phyloP scores from a whole-genome alignment of 495 filamentous ascomycete genomes.

The Penicillium maclennaniae region DNA sequence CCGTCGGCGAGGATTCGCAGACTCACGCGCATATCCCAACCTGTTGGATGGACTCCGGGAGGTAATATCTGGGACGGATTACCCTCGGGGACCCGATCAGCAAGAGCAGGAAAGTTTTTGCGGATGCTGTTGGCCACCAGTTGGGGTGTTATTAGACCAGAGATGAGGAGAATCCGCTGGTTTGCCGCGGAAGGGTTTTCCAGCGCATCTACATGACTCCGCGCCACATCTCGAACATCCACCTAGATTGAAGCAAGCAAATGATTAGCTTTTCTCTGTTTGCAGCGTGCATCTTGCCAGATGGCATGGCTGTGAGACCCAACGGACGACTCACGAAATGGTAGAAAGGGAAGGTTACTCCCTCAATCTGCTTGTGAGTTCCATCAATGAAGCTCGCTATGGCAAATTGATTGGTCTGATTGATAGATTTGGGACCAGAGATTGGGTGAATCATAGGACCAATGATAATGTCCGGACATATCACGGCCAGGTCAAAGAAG shows the following conservation, averaged over 20 bases:
- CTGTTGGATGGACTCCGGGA: constrained; percentile 24
- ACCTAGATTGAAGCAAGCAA: constrained; percentile 18
- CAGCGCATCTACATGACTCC: constrained; percentile 32
- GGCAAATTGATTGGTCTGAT: constrained; percentile 31
- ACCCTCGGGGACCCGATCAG: constrained; percentile 19
- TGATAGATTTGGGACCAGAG: constrained; percentile 18
- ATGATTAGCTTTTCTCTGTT: background rate
- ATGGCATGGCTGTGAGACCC: background rate
- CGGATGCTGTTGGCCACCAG: constrained; percentile 26
- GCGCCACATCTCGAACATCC: constrained; percentile 36
- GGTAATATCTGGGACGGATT: constrained; percentile 22
- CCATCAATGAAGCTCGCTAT: constrained; percentile 33
- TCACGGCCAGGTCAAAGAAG: constrained; percentile 32
- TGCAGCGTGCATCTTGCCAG: background rate
- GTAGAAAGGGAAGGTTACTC: constrained; percentile 25
- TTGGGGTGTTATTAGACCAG: constrained; percentile 23
- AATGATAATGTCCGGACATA: constrained; percentile 33
- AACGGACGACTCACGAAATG: constrained; percentile 19
- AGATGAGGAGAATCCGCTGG: constrained; percentile 29
- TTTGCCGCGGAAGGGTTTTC: constrained; percentile 26
- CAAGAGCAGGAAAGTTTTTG: constrained; percentile 25
- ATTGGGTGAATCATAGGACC: constrained; percentile 34
- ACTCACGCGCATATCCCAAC: constrained; percentile 28
- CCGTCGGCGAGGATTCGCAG: constrained; percentile 23
- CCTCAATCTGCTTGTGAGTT: constrained; percentile 21